phyloP scores from a whole-genome alignment of 2,329 filamentous ascomycete species.

The Aciculosporium take region DNA sequence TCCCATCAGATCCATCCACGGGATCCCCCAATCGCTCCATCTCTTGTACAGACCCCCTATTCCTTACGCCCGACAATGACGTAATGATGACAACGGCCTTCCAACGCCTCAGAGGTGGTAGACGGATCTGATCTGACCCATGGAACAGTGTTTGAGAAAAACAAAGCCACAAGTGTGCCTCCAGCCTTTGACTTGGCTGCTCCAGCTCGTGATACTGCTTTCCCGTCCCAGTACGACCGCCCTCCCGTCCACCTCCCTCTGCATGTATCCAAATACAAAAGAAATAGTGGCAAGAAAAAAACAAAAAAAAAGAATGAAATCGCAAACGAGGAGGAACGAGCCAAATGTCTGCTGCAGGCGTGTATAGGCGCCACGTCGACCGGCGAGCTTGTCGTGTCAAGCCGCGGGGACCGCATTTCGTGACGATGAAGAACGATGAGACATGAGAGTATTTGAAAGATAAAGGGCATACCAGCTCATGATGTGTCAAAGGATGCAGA shows the following conservation, averaged over 20 bases:
- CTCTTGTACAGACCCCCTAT: too few species aligned
- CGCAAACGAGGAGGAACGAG: neutral
- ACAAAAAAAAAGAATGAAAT: neutral
- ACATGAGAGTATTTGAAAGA: too few species aligned
- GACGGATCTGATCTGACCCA: neutral
- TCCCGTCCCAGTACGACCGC: constrained; percentile 3
- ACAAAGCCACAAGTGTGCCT: neutral
- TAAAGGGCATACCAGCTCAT: neutral
- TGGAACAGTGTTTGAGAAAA: too few species aligned
- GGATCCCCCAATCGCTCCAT: too few species aligned
- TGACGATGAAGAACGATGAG: neutral
- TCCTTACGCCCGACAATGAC: too few species aligned
- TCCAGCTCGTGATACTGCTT: neutral
- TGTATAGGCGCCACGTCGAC: neutral
- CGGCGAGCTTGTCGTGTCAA: neutral
- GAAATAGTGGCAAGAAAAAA: constrained; percentile 1
- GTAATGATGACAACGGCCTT: neutral
- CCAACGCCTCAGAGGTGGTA: neutral
- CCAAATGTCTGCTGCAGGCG: neutral
- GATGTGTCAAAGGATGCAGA: neutral
- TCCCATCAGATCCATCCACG: neutral
- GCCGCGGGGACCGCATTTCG: neutral
- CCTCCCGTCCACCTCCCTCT: constrained; percentile 2
- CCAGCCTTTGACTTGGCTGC: neutral
- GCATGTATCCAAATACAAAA: constrained; percentile 5